Percentiles rank a stretch among this genome's conserved stretches.
These are phyloP conservation scores for Talaromyces ruber DNA, from an alignment of 495 filamentous ascomycete species.

Conservation along the genomic window DNA sequence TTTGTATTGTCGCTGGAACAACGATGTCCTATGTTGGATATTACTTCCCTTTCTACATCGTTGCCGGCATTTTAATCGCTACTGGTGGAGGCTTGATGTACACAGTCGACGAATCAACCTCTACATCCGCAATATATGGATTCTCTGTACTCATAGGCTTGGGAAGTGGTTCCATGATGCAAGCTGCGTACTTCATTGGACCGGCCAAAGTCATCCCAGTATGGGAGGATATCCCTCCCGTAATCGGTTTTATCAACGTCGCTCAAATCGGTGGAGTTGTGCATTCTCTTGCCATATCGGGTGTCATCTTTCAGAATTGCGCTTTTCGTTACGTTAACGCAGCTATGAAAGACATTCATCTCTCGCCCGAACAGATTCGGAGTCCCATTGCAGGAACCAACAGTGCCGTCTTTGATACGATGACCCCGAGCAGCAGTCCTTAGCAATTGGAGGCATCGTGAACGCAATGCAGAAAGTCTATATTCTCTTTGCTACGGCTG, in stretches of 20 bases:
- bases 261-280: not conserved
- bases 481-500: not conserved
- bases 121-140: constrained; percentile 40
- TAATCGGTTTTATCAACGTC: not conserved
- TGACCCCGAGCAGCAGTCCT: not conserved
- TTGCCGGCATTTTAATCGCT: not conserved
- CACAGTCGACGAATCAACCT: constrained; percentile 23
- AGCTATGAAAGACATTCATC: not conserved
- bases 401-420: not conserved
- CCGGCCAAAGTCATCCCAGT: not conserved
- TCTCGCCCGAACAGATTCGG: not conserved
- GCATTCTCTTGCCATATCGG: not conserved
- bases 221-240: not conserved
- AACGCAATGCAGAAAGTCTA: not conserved
- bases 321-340: not conserved
- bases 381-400: not conserved
- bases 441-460: not conserved
- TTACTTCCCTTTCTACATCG: not conserved
- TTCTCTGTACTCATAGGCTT: constrained; percentile 41
- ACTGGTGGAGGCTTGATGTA: not conserved
- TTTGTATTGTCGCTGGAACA: not conserved
- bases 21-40: not conserved
- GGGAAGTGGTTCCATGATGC: constrained; percentile 31
- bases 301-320: not conserved
- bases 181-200: not conserved